These are phyloP conservation scores for Fomitiporia mediterranea DNA, from an alignment of 1,284 basidiomycete species.

Conservation along the genomic window DNA sequence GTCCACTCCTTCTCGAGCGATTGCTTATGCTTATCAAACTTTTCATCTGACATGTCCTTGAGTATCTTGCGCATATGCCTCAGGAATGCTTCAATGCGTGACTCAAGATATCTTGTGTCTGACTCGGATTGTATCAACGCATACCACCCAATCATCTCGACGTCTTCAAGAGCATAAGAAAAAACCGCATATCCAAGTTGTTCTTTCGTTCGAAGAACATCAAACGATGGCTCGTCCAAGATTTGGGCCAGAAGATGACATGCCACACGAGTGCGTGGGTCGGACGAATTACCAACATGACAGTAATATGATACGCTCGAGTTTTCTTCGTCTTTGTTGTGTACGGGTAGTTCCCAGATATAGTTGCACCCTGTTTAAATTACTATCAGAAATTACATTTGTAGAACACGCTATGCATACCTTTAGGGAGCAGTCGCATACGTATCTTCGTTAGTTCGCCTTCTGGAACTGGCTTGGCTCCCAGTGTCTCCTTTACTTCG, in stretches of 20 bases:
- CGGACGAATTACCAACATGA: conserved; percentile 60
- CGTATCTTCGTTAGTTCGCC: conserved; percentile 52
- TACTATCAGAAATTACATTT: conserved; percentile 19
- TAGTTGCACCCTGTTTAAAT: conserved; percentile 56
- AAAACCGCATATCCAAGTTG: conserved; percentile 92
- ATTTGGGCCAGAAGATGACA: conserved; percentile 70
- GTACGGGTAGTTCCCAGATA: conserved; percentile 64
- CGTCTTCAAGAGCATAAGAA: conserved; percentile 52
- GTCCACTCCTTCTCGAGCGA: conserved; percentile 61
- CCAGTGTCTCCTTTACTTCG: conserved; percentile 66
- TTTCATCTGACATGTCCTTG: conserved; percentile 51
- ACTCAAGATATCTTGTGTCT: conserved; percentile 77
- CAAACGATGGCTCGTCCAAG: conserved; percentile 87
- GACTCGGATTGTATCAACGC: conserved; percentile 91
- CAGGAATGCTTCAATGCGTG: conserved; percentile 85
- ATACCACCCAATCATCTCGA: conserved; percentile 74
- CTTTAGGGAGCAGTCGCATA: conserved; percentile 64
- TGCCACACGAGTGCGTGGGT: conserved; percentile 53
- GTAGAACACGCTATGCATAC: conserved; percentile 34
- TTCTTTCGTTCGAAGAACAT: conserved; percentile 89
- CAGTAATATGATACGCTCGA: conserved; percentile 78
- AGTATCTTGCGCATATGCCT: conserved; percentile 60
- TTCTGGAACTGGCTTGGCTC: conserved; percentile 49
- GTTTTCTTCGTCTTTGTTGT: conserved; percentile 86
- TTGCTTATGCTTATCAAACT: conserved; percentile 55